Base-by-base conservation (phyloP, 2,329 filamentous ascomycete species). In the Ascochyta clinopodiicola region DNA sequence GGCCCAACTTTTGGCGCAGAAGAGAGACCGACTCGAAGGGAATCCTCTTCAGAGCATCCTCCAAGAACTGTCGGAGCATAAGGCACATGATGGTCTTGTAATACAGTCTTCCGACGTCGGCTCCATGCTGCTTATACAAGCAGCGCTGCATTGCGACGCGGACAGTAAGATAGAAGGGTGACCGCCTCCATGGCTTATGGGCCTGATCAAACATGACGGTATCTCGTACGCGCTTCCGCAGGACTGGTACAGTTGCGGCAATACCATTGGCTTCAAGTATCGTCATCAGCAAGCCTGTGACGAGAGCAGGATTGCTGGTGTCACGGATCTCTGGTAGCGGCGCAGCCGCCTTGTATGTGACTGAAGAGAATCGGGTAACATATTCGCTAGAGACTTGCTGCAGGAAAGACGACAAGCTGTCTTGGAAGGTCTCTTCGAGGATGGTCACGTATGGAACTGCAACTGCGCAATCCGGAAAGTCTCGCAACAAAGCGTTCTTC, bases 151-250 rank as follows among this genome's bases (percentile, higher is more conserved):
- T 62, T 0, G 80, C 77, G 1, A 90, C 85, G 0, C 86, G 82
- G 4, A 90, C 69, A 0, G 86, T 74, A 0, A 91, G 80, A 82
- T 86, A 91, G 45, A 83, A 80, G 0, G 88, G 80, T 1, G 81
- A 81, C 34, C 88, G 77, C 17, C 88, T 78, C 87, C 88, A 91
- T 0, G 87, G 87, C 0, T 77, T 66, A 1, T 79, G 70, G 0
- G 79, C 76, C 0, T 80, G 66, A 0, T 73, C 66, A 67, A 84
- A 81, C 12, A 78, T 79, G 0, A 88, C 81, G n/a, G 88, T 86
- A 44, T 90, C 88, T 0, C 84, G 79, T 0, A 89, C 80, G 2
- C 82, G 77, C 65, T 91, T 91, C 0, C 75, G 75, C 1, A 88
- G 66, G 0, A 76, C 22, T 0, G 72, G 60, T 0, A 80, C 72